phyloP scores from a whole-genome alignment of 805 yeast genomes.

The Yarrowia alimentaria region DNA sequence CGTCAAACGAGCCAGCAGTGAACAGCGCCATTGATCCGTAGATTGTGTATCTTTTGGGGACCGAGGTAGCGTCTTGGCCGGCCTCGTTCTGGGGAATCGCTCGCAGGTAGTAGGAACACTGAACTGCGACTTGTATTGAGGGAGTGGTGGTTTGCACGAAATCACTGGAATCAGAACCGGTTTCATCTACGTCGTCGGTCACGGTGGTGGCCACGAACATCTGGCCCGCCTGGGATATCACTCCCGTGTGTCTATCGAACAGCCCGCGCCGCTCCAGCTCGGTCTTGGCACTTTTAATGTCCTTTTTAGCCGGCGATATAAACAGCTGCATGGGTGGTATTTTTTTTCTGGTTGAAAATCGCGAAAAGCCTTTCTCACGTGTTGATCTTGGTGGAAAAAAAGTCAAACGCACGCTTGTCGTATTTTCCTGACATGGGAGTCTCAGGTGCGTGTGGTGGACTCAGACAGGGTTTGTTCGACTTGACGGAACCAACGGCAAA shows the following conservation, averaged over 20 bases:
- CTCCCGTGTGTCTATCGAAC: constrained; percentile 12
- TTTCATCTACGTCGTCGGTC: background rate
- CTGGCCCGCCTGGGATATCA: constrained; percentile 2
- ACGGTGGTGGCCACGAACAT: constrained; percentile 13
- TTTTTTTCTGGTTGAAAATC: too few relatives aligned
- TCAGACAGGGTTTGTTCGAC: too few relatives aligned
- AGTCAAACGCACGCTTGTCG: too few relatives aligned
- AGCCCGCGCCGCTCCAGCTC: constrained; percentile 2
- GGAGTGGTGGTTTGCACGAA: background rate
- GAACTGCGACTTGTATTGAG: background rate
- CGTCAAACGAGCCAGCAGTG: constrained; percentile 46
- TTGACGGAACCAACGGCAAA: too few relatives aligned
- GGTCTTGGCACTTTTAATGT: constrained; percentile 9
- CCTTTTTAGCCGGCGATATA: background rate
- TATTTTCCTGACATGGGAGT: too few relatives aligned
- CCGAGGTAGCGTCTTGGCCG: background rate
- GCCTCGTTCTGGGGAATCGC: background rate
- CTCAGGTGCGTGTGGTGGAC: too few relatives aligned
- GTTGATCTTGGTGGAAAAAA: too few relatives aligned
- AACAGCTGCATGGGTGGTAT: constrained; percentile 20
- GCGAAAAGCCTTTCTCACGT: too few relatives aligned
- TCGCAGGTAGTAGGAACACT: background rate
- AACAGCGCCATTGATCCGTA: constrained; percentile 69
- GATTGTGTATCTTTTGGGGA: constrained; percentile 46
- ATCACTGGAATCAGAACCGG: too few relatives aligned